phyloP scores from a whole-genome alignment of 805 yeast genomes.

The Starmerella potacharoeniae region DNA sequence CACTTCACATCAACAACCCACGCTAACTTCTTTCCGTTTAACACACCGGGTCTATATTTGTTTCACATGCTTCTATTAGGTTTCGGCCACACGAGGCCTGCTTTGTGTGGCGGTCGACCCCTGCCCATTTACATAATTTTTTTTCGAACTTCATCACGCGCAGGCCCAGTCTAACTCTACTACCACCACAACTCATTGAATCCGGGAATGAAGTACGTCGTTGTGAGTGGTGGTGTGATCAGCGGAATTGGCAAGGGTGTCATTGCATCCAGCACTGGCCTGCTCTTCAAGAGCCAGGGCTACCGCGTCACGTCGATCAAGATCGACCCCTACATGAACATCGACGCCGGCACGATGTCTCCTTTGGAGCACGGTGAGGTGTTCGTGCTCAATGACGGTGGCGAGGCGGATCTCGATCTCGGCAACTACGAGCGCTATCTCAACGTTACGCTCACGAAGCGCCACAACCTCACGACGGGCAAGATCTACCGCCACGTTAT shows the following conservation, averaged over 20 bases:
- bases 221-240: conserved; percentile 98
- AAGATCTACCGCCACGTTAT: conserved; percentile 90
- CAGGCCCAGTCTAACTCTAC: neutral
- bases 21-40: too few relatives aligned
- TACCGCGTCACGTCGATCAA: conserved; percentile 92
- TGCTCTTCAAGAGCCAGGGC: conserved; percentile 85
- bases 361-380: conserved; percentile 99
- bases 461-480: conserved; percentile 97
- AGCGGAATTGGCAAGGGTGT: conserved; percentile 99
- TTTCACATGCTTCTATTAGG: neutral
- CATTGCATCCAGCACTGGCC: conserved; percentile 90
- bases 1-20: too few relatives aligned
- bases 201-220: conserved; percentile 85
- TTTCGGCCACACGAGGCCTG: neutral
- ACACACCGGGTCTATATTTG: too few relatives aligned
- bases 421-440: conserved; percentile 97
- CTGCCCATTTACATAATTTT: conserved; percentile 11
- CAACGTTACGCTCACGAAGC: conserved; percentile 81
- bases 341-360: conserved; percentile 99
- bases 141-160: neutral
- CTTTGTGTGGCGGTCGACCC: conserved; percentile 3
- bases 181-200: neutral
- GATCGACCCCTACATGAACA: conserved; percentile 97
- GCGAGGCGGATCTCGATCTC: conserved; percentile 94
- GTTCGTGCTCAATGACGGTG: conserved; percentile 95